A percentile compares a stretch with the other conserved stretches of the same genome.
phyloP scores from a whole-genome alignment of 2,329 filamentous ascomycete genomes.

The Neonectria sp. region DNA sequence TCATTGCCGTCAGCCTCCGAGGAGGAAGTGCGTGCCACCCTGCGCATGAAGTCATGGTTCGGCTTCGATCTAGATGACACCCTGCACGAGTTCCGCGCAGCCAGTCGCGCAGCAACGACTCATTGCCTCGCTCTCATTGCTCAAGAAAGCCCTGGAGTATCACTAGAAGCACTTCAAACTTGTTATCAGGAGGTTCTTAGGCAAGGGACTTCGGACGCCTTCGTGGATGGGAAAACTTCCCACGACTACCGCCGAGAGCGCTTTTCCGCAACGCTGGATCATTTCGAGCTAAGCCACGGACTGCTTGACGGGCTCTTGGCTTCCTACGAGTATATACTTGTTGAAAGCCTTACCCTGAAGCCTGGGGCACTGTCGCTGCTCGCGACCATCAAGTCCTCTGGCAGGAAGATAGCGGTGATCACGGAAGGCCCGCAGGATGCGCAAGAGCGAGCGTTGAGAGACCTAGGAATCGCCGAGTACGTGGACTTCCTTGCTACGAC shows the following conservation, averaged over 20 bases:
- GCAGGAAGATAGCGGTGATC: conserved; percentile 59
- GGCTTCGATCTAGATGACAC: conserved; percentile 66
- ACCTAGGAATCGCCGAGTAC: conserved; percentile 42
- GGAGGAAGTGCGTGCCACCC: neutral
- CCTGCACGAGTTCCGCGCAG: conserved; percentile 61
- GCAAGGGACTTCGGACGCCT: conserved; percentile 55
- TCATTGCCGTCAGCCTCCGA: accelerated
- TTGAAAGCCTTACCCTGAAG: conserved; percentile 52
- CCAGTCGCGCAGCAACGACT: conserved; percentile 54
- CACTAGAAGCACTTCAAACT: conserved; percentile 31
- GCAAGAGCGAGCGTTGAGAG: conserved; percentile 58
- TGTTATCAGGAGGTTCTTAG: conserved; percentile 54
- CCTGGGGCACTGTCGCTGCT: conserved; percentile 55
- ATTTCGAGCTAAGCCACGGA: conserved; percentile 42
- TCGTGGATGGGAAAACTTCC: conserved; percentile 61
- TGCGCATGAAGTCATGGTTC: conserved; percentile 53
- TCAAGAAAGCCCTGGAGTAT: conserved; percentile 4
- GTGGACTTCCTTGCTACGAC: conserved; percentile 52
- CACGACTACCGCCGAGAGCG: conserved; percentile 59
- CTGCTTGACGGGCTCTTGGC: conserved; percentile 40
- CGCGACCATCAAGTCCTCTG: conserved; percentile 48
- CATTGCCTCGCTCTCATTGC: conserved; percentile 51
- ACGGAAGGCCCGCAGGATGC: conserved; percentile 65
- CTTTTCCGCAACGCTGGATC: conserved; percentile 52
- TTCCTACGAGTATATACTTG: conserved; percentile 51